Conservation (phyloP, 257 asterid genomes). For the Avicennia marina region DNA sequence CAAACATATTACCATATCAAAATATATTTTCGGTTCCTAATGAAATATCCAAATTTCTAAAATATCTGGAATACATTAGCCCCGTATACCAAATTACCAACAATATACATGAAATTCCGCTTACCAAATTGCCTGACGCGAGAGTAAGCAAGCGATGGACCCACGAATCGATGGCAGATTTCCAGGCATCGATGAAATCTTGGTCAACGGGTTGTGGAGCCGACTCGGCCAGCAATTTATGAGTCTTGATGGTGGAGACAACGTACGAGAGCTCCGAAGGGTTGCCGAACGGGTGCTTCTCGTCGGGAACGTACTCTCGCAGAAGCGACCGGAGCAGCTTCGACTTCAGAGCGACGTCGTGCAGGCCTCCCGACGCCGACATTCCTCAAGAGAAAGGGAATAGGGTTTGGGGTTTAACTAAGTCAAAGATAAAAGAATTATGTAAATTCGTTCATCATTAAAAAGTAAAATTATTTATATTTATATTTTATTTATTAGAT, state of each 20-base stretch:
- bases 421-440: too few relatives aligned
- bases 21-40: too few relatives aligned
- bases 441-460: too few relatives aligned
- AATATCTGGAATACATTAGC: too few relatives aligned
- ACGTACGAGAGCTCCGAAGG: constrained; percentile 60
- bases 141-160: constrained; percentile 54
- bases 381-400: too few relatives aligned
- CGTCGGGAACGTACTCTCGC: constrained; percentile 67
- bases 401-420: too few relatives aligned
- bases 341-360: constrained; percentile 49
- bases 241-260: constrained; percentile 51
- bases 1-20: neutral
- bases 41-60: too few relatives aligned
- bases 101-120: too few relatives aligned
- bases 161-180: constrained; percentile 74
- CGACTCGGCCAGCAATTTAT: constrained; percentile 52
- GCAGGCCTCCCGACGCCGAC: too few relatives aligned
- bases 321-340: constrained; percentile 60
- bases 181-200: constrained; percentile 54
- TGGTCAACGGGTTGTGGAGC: constrained; percentile 26
- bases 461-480: too few relatives aligned
- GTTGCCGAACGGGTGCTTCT: constrained; percentile 50
- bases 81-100: too few relatives aligned
- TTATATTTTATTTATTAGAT: too few relatives aligned
- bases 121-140: constrained; percentile 25